Base-by-base conservation (phyloP, 352 stramenopile genomes). In the Thalassiosira ordinaria region DNA sequence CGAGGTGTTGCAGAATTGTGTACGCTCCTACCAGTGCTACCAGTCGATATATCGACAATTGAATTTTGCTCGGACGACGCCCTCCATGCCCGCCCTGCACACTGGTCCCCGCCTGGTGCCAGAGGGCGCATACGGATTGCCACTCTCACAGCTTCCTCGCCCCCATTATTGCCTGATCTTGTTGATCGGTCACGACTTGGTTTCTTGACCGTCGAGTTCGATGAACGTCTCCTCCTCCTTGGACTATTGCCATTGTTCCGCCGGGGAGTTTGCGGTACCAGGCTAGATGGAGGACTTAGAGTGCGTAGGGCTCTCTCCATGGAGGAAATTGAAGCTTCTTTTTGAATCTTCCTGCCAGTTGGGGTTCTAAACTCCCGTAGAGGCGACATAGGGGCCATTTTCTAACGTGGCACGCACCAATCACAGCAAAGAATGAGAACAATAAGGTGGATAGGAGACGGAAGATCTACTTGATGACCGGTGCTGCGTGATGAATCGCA, bases 81-180 rank as follows among this genome's bases (percentile, higher is more conserved):
- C 24, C 29, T 74, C 52, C 52, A 74, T 57, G 52, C 52, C 16
- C 65, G 52, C 9, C 11, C 33, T 35, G 20, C 65, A 44, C 24
- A 52, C 29, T 61, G 64, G 53, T 70, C 44, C 26, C 46, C 65
- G 3, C 37, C 13, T 18, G 44, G 29, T n/a, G 31, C 31, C 20
- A 95, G 62, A 31, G 91, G 91, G 39, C 91, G 82, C 70, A 95
- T 90, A 56, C 91, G 79, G 61, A 95, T 90, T 22, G 85, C 91
- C 41, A 94, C 89, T 91, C 70, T 64, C n/a, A 76, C 70, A 35
- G 49, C 46, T 39, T 72, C 70, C 24, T 72, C 70, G 3, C 18
- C 13, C 22, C 47, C 20, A 11, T 39, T 51, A n/a, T 16, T n/a
- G n/a, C n/a, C n/a, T n/a, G n/a, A n/a, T n/a, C n/a, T 53, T 52